Percentiles rank a stretch among this genome's conserved stretches.
Conservation (phyloP, 2,329 filamentous ascomycete species). For the Calonectria fujianensis region DNA sequence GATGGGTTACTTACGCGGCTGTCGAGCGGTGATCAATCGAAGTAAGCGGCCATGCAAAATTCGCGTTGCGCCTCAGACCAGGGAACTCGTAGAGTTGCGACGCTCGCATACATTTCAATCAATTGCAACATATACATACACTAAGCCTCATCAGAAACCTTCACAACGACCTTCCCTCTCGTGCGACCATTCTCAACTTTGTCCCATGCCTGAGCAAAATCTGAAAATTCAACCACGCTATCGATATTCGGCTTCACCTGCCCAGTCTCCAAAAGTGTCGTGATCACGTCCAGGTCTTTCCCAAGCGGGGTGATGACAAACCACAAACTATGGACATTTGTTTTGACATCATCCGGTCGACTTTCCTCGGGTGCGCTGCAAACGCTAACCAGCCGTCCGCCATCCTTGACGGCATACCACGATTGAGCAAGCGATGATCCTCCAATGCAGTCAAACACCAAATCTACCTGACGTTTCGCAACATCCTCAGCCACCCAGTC, state of each 20-base stretch:
- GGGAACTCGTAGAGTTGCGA: no score
- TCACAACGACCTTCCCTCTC: slow-evolving; percentile 44
- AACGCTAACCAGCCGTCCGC: slow-evolving; percentile 40
- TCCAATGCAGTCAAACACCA: slow-evolving; percentile 47
- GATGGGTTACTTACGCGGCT: no score
- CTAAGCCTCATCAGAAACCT: slow-evolving; percentile 23
- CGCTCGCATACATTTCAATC: no score
- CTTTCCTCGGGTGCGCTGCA: slow-evolving; percentile 39
- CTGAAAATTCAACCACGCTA: slow-evolving; percentile 39
- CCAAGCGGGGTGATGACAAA: slow-evolving; percentile 45
- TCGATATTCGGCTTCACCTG: slow-evolving; percentile 45
- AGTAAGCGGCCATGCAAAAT: no score
- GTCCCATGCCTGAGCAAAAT: slow-evolving; percentile 44
- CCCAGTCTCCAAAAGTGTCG: slow-evolving; percentile 38
- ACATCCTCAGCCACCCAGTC: slow-evolving; percentile 39
- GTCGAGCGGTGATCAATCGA: no score
- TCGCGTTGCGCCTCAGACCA: no score
- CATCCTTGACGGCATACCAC: slow-evolving; percentile 44
- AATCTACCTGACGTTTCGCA: slow-evolving; percentile 32
- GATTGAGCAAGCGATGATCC: slow-evolving; percentile 33
- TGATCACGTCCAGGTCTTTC: slow-evolving; percentile 41
- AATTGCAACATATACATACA: not conserved
- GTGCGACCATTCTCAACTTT: slow-evolving; percentile 44
- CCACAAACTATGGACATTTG: slow-evolving; percentile 28
- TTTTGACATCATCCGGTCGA: slow-evolving; percentile 38